A percentile compares a stretch with the other conserved stretches of the same genome.
phyloP scores from a whole-genome alignment of 441 rosid genomes.

The Euphorbia schlechtendalii region DNA sequence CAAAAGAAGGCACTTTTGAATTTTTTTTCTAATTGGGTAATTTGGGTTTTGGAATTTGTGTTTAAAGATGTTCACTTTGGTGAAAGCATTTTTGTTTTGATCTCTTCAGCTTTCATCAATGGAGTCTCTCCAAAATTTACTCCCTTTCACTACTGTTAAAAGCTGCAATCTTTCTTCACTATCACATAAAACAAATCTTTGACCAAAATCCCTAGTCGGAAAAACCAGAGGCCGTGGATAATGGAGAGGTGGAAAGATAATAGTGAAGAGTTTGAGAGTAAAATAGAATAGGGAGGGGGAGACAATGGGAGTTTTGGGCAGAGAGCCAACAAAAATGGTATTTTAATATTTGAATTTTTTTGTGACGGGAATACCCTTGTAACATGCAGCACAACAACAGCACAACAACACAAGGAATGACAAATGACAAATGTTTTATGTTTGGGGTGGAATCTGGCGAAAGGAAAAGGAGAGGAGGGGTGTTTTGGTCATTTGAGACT shows the following conservation, averaged over 20 bases:
- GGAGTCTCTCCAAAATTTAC: conserved; percentile 12
- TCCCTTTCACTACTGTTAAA: not conserved
- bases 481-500: not conserved
- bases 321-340: conserved; percentile 25
- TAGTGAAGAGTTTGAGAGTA: too few species aligned
- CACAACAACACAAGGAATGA: too few species aligned
- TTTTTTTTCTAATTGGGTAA: not conserved
- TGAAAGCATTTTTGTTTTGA: conserved; percentile 19
- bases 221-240: not conserved
- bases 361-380: conserved; percentile 27
- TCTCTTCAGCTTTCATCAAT: conserved; percentile 10
- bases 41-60: not conserved
- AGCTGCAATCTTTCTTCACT: not conserved
- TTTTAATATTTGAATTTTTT: conserved; percentile 10
- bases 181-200: not conserved
- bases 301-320: conserved; percentile 31
- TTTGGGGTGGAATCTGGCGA: not conserved
- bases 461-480: not conserved
- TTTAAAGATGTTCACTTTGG: conserved; percentile 1
- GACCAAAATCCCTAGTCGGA: not conserved
- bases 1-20: not conserved
- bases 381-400: too few species aligned
- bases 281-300: too few species aligned
- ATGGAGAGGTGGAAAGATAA: not conserved
- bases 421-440: not conserved